Conservation (phyloP, 768 basidiomycete species). For the Boletales sp. region DNA sequence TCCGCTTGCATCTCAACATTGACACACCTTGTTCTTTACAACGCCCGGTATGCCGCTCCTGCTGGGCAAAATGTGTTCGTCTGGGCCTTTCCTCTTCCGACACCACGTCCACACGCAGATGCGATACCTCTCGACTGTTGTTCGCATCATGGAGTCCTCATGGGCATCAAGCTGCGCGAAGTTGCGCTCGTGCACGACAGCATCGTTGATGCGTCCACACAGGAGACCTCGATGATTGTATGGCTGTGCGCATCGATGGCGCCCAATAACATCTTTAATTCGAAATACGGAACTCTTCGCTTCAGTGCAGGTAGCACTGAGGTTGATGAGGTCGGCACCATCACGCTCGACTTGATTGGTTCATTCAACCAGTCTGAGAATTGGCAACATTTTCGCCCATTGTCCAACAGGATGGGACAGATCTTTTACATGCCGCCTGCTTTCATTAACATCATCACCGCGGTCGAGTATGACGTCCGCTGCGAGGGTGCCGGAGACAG, state of each 20-base stretch:
- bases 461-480: slow-evolving; percentile 13
- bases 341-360: slow-evolving; percentile 7
- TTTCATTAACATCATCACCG: background rate
- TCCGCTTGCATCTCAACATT: slow-evolving; percentile 14
- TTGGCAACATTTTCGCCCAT: background rate
- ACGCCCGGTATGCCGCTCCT: background rate
- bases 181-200: slow-evolving; percentile 13
- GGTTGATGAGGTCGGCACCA: background rate
- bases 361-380: background rate
- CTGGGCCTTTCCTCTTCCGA: slow-evolving; percentile 11
- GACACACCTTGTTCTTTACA: slow-evolving; percentile 16
- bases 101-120: background rate
- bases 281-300: slow-evolving; percentile 7
- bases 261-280: background rate
- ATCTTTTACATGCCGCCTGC: background rate
- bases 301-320: background rate
- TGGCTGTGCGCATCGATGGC: background rate
- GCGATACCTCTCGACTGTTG: background rate
- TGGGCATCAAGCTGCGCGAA: background rate
- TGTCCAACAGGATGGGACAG: slow-evolving; percentile 15
- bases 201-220: background rate
- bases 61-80: slow-evolving; percentile 3
- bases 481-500: too few species aligned
- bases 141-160: slow-evolving; percentile 11
- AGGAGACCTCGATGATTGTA: slow-evolving; percentile 10